phyloP scores from a whole-genome alignment of 2,329 filamentous ascomycete species.

The Elsinoe ampelina region DNA sequence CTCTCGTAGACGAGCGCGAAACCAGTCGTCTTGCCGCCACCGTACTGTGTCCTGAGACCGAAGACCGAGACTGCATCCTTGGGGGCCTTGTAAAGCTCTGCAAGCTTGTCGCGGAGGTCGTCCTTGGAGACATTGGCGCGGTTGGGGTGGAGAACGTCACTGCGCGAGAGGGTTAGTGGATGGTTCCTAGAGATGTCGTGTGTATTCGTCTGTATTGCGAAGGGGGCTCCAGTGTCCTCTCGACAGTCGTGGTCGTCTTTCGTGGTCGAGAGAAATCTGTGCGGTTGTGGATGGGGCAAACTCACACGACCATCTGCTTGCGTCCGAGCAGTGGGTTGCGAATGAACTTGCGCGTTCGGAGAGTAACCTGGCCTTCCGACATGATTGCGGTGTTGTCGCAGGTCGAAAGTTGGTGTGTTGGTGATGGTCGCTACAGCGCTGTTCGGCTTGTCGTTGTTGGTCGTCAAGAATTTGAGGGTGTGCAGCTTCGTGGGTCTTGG shows the following conservation, averaged over 20 bases:
- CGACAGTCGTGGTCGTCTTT: background rate
- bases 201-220: background rate
- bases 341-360: constrained; percentile 99
- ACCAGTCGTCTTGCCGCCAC: constrained; percentile 99
- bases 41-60: constrained; percentile 95
- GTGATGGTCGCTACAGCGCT: constrained; percentile 3
- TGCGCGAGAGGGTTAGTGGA: constrained; percentile 33
- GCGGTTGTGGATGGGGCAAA: constrained; percentile 16
- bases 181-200: background rate
- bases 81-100: constrained; percentile 93
- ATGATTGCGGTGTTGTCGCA: constrained; percentile 56
- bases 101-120: constrained; percentile 91
- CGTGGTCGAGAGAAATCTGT: constrained; percentile 12
- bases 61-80: constrained; percentile 98
- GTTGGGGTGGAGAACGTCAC: constrained; percentile 98
- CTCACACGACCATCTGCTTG: constrained; percentile 98
- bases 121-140: constrained; percentile 98
- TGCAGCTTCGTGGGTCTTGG: background rate
- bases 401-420: constrained; percentile 10
- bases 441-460: background rate
- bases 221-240: background rate
- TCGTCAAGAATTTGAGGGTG: constrained; percentile 13
- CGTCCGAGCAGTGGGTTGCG: constrained; percentile 97
- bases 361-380: constrained; percentile 60
- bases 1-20: constrained; percentile 99